A percentile compares a stretch with the other conserved stretches of the same genome.
Evolutionary conservation across 306 rosid genomes (phyloP).

Genomic region (Castanea crenata): DNA sequence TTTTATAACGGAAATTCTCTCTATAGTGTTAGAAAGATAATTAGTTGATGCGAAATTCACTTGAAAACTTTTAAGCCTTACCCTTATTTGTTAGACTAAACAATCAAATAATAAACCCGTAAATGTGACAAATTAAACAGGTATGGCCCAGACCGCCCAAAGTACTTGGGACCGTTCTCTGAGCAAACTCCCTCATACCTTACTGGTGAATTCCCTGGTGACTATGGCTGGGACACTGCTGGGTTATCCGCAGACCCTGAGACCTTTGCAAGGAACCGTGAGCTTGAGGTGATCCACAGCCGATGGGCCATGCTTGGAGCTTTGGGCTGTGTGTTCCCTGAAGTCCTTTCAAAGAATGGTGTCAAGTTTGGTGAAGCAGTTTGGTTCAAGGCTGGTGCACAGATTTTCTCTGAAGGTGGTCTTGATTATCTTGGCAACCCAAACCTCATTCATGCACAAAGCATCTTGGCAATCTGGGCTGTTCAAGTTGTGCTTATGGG

Average conservation of each 20-base stretch:
- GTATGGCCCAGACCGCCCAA: conserved; percentile 96
- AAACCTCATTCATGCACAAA: conserved; percentile 85
- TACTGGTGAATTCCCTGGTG: conserved; percentile 92
- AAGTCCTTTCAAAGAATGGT: conserved; percentile 75
- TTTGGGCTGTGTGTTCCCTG: conserved; percentile 82
- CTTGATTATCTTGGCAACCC: conserved; percentile 97
- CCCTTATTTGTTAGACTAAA: too few species aligned
- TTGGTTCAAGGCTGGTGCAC: conserved; percentile 96
- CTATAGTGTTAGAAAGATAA: too few species aligned
- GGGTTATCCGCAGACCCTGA: conserved; percentile 97
- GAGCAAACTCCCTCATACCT: conserved; percentile 94
- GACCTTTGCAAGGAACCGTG: conserved; percentile 90
- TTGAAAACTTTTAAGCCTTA: too few species aligned
- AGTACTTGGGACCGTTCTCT: conserved; percentile 96
- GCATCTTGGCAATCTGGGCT: conserved; percentile 97
- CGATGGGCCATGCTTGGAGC: conserved; percentile 98
- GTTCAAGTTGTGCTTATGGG: conserved; percentile 95
- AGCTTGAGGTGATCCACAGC: conserved; percentile 89
- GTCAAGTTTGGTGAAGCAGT: conserved; percentile 93
- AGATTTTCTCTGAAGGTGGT: conserved; percentile 95
- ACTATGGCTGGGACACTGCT: conserved; percentile 98
- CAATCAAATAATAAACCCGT: not conserved
- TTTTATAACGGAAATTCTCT: too few species aligned
- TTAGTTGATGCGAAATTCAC: too few species aligned
- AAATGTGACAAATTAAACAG: conserved; percentile 33